Conservation (phyloP, 495 filamentous ascomycete genomes). For the Penicillium simplicissimum region DNA sequence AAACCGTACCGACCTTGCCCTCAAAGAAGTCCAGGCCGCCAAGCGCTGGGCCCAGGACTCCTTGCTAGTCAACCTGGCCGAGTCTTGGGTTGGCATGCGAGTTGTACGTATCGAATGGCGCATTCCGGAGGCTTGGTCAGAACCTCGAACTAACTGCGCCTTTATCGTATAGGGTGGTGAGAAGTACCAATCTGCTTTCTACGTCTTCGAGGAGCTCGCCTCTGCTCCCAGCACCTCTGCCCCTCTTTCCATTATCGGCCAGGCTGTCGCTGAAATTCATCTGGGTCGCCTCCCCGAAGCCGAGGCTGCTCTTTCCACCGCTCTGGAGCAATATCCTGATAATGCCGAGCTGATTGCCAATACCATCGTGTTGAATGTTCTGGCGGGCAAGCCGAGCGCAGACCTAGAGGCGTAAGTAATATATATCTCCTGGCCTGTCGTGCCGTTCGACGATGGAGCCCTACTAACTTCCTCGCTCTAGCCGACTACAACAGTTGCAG, state of each 20-base stretch:
- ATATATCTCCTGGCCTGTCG: neutral
- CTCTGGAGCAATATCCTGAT: constrained; percentile 69
- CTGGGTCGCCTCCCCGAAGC: constrained; percentile 88
- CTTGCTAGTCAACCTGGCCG: constrained; percentile 88
- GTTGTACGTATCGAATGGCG: constrained; percentile 57
- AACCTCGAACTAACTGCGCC: neutral
- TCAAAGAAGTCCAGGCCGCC: constrained; percentile 87
- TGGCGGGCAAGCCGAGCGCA: constrained; percentile 67
- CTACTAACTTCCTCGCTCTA: constrained; percentile 31
- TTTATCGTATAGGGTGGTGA: constrained; percentile 71
- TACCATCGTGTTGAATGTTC: constrained; percentile 70
- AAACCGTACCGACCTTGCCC: constrained; percentile 84
- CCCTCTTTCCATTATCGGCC: constrained; percentile 68
- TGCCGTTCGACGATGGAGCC: neutral
- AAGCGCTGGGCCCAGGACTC: constrained; percentile 95
- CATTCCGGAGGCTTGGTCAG: neutral
- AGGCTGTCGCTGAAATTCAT: constrained; percentile 91
- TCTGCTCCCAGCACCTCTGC: constrained; percentile 72
- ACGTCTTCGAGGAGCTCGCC: constrained; percentile 96
- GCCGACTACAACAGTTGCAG: constrained; percentile 57
- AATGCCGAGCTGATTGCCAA: constrained; percentile 79
- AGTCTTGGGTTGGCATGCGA: constrained; percentile 91
- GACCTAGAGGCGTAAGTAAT: constrained; percentile 60
- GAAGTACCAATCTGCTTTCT: constrained; percentile 95
- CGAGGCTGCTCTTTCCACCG: constrained; percentile 79